phyloP scores from a whole-genome alignment of 306 rosid species.

The Cicer cuneatum region DNA sequence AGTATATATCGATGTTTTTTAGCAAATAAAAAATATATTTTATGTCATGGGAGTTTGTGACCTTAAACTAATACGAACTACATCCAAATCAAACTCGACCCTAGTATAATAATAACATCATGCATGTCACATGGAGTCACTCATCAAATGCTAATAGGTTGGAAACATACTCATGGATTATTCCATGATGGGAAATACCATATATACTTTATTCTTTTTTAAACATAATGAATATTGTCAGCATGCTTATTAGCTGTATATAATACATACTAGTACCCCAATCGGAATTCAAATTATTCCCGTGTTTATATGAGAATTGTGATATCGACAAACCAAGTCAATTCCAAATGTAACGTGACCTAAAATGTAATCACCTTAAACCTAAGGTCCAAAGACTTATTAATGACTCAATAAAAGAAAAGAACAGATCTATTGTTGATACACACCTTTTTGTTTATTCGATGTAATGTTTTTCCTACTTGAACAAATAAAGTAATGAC shows the following conservation, averaged over 20 bases:
- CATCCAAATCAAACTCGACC: too few relatives aligned
- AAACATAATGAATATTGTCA: too few relatives aligned
- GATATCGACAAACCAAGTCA: slow-evolving; percentile 41
- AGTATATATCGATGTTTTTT: too few relatives aligned
- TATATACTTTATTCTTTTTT: neutral
- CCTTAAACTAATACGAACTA: too few relatives aligned
- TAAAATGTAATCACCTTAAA: slow-evolving; percentile 41
- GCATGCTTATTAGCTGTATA: neutral
- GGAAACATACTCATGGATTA: neutral
- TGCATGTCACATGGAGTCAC: neutral
- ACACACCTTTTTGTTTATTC: slow-evolving; percentile 13
- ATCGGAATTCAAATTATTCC: neutral
- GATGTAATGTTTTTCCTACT: neutral
- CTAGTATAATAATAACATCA: neutral
- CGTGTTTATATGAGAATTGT: slow-evolving; percentile 13
- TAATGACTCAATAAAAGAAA: neutral
- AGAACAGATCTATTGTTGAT: neutral
- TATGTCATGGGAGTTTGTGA: too few relatives aligned
- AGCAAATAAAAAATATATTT: too few relatives aligned
- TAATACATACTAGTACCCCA: neutral
- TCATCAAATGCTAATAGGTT: neutral
- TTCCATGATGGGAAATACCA: neutral
- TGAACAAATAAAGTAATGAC: neutral
- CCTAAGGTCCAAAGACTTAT: slow-evolving; percentile 38
- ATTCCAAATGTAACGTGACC: slow-evolving; percentile 48